Percentiles rank a stretch among this genome's conserved stretches.
phyloP scores from a whole-genome alignment of 805 yeast genomes.

The Candida patagonica region DNA sequence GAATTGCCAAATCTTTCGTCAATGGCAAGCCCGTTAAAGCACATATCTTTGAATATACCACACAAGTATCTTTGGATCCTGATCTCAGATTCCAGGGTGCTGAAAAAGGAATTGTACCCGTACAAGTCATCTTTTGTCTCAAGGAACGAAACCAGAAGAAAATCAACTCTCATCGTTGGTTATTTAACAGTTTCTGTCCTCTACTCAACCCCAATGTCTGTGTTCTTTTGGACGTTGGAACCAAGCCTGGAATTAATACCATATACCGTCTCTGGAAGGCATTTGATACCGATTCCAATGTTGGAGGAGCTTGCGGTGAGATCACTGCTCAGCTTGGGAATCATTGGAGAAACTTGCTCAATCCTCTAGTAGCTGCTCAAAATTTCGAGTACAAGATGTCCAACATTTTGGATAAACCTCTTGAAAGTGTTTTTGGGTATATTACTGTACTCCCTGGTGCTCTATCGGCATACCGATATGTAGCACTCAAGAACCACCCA shows the following conservation, averaged over 20 bases:
- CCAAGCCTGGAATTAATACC: slow-evolving; percentile 82
- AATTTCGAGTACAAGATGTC: slow-evolving; percentile 96
- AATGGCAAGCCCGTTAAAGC: slow-evolving; percentile 88
- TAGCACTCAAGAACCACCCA: slow-evolving; percentile 73
- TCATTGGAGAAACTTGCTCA: slow-evolving; percentile 67
- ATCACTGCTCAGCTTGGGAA: slow-evolving; percentile 92
- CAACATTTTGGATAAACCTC: slow-evolving; percentile 89
- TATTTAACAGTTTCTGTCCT: slow-evolving; percentile 92
- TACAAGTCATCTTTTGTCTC: slow-evolving; percentile 83
- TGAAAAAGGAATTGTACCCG: slow-evolving; percentile 87
- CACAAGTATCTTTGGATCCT: slow-evolving; percentile 88
- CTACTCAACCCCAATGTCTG: slow-evolving; percentile 85
- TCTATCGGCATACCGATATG: slow-evolving; percentile 82
- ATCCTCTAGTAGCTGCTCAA: slow-evolving; percentile 93
- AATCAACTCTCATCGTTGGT: slow-evolving; percentile 96
- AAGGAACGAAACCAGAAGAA: slow-evolving; percentile 90
- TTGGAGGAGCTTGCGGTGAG: slow-evolving; percentile 99
- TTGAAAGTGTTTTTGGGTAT: slow-evolving; percentile 88
- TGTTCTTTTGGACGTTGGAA: slow-evolving; percentile 91
- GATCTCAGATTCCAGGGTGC: slow-evolving; percentile 84
- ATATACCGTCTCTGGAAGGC: slow-evolving; percentile 95
- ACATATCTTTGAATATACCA: slow-evolving; percentile 90
- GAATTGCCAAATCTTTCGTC: slow-evolving; percentile 89
- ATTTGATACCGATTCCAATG: slow-evolving; percentile 90
- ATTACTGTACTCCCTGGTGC: slow-evolving; percentile 95